A percentile compares a stretch with the other conserved stretches of the same genome.
These are phyloP conservation scores for Lyophyllum semitale DNA, from an alignment of 768 basidiomycete species.

Conservation along the genomic window DNA sequence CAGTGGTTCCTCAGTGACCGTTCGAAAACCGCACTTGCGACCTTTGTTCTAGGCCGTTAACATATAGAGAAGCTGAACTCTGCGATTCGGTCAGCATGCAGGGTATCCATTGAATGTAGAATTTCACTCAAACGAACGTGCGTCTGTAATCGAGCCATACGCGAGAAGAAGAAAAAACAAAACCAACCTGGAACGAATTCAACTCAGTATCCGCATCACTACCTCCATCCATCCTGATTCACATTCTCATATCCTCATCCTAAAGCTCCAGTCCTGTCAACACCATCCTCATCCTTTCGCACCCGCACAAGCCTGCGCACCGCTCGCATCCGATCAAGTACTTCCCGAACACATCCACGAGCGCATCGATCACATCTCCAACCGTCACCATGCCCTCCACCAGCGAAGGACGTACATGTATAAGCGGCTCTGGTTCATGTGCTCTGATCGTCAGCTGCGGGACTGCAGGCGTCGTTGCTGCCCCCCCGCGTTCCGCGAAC, in stretches of 20 bases:
- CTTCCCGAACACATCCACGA: neutral
- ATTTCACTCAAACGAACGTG: too few relatives aligned
- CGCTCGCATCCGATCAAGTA: neutral
- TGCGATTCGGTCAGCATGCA: too few relatives aligned
- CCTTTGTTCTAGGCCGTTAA: too few relatives aligned
- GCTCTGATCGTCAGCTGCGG: conserved; percentile 6
- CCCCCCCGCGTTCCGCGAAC: neutral
- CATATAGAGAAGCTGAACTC: too few relatives aligned
- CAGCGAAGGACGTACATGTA: neutral
- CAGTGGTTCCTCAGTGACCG: too few relatives aligned
- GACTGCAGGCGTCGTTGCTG: neutral
- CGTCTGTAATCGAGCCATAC: too few relatives aligned
- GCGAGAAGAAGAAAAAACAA: too few relatives aligned
- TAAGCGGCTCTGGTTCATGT: neutral
- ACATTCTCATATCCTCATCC: neutral
- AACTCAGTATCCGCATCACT: too few relatives aligned
- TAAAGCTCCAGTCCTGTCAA: neutral
- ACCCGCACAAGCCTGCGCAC: neutral
- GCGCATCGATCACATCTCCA: conserved; percentile 9
- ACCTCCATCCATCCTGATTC: too few relatives aligned
- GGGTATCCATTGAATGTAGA: too few relatives aligned
- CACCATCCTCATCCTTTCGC: neutral
- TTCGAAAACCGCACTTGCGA: too few relatives aligned
- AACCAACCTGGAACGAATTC: too few relatives aligned
- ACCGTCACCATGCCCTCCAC: conserved; percentile 5